Evolutionary conservation across 441 rosid species (phyloP).

Genomic region (Metrosideros polymorpha): DNA sequence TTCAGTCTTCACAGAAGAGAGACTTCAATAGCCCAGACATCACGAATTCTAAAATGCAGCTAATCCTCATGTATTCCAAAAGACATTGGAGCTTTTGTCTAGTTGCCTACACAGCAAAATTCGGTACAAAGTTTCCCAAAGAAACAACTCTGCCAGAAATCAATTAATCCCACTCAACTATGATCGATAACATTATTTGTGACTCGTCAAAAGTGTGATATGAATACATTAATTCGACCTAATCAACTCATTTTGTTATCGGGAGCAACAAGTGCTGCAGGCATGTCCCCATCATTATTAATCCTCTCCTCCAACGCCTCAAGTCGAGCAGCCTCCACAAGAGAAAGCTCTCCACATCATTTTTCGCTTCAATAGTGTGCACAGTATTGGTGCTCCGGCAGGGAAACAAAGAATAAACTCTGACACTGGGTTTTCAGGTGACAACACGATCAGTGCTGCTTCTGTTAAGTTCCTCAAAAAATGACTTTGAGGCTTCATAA

Average conservation of each 20-base stretch:
- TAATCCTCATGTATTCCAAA: neutral
- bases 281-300: neutral
- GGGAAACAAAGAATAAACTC: neutral
- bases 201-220: neutral
- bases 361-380: neutral
- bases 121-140: neutral
- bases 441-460: constrained; percentile 16
- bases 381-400: neutral
- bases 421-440: constrained; percentile 15
- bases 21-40: neutral
- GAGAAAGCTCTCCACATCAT: neutral
- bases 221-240: neutral
- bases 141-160: neutral
- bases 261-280: neutral
- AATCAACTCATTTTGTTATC: neutral
- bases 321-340: neutral
- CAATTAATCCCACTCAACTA: neutral
- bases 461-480: constrained; percentile 52
- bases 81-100: neutral
- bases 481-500: constrained; percentile 66
- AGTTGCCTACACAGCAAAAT: neutral
- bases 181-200: neutral
- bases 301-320: neutral
- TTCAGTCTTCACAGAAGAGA: neutral
- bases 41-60: neutral